These are phyloP conservation scores for Zoysia matrella DNA, from an alignment of 202 grass and related monocot genomes.

Conservation along the genomic window DNA sequence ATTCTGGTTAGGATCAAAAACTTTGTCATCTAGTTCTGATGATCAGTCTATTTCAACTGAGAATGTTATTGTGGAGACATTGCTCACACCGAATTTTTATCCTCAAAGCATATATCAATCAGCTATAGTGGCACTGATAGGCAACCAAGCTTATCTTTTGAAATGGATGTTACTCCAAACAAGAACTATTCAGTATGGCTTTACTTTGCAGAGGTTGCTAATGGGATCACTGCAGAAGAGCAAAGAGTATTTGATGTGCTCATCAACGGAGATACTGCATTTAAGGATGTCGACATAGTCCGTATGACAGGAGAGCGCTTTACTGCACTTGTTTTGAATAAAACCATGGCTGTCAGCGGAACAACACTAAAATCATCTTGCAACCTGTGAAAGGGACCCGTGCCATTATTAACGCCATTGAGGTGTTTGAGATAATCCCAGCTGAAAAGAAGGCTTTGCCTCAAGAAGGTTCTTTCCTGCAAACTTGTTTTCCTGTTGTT, in stretches of 20 bases:
- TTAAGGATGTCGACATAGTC: slow-evolving; percentile 83
- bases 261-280: slow-evolving; percentile 84
- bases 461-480: slow-evolving; percentile 68
- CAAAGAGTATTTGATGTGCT: slow-evolving; percentile 85
- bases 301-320: slow-evolving; percentile 77
- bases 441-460: slow-evolving; percentile 78
- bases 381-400: slow-evolving; percentile 49
- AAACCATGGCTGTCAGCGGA: slow-evolving; percentile 71
- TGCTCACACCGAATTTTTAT: slow-evolving; percentile 87
- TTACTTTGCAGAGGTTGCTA: slow-evolving; percentile 94
- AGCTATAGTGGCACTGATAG: slow-evolving; percentile 78
- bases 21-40: slow-evolving; percentile 65
- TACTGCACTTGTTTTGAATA: slow-evolving; percentile 92
- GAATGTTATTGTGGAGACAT: slow-evolving; percentile 82
- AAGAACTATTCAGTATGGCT: slow-evolving; percentile 98
- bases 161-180: slow-evolving; percentile 94
- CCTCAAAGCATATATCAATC: slow-evolving; percentile 83
- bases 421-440: slow-evolving; percentile 82
- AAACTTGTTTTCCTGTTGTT: slow-evolving; percentile 30
- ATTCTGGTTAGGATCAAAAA: slow-evolving; percentile 79
- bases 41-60: slow-evolving; percentile 82
- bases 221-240: slow-evolving; percentile 63
- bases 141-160: slow-evolving; percentile 71
- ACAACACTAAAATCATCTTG: slow-evolving; percentile 71
- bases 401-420: slow-evolving; percentile 85